Evolutionary conservation across 176 grass and related monocot species (phyloP).

Genomic region (Tillandsia fasciculata): DNA sequence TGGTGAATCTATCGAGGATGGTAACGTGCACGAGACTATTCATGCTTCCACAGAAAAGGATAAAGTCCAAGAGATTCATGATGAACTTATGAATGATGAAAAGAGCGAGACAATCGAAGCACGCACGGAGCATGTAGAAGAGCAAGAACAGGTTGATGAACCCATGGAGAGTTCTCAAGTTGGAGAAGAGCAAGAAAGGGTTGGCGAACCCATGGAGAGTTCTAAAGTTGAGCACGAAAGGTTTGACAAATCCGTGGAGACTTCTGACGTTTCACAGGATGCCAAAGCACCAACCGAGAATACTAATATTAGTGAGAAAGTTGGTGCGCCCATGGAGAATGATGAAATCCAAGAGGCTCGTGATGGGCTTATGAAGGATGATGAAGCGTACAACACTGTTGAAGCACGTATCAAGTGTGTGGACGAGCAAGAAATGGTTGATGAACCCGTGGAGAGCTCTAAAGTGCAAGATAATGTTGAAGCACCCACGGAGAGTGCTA

Average conservation of each 20-base stretch:
- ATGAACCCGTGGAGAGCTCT: neutral
- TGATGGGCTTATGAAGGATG: neutral
- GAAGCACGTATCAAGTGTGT: neutral
- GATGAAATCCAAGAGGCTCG: too few relatives aligned
- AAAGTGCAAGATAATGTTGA: neutral
- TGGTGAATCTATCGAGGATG: constrained; percentile 15
- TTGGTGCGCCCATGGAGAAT: too few relatives aligned
- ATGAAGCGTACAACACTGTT: neutral
- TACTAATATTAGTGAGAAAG: too few relatives aligned
- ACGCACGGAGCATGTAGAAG: constrained; percentile 13
- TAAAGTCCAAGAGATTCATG: constrained; percentile 1
- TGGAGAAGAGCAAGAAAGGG: constrained; percentile 2
- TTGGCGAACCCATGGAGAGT: neutral
- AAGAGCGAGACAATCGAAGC: neutral
- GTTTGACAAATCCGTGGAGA: neutral
- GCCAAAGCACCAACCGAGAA: too few relatives aligned
- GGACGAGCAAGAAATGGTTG: neutral
- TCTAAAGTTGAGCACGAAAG: constrained; percentile 4
- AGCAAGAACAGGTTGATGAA: constrained; percentile 6
- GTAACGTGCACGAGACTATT: constrained; percentile 1
- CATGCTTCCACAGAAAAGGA: constrained; percentile 1
- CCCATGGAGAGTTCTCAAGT: neutral
- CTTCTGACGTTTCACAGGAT: too few relatives aligned
- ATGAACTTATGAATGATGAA: neutral
- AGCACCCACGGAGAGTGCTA: neutral